phyloP scores from a whole-genome alignment of 148 eudicot species.

The Arctostaphylos glauca region DNA sequence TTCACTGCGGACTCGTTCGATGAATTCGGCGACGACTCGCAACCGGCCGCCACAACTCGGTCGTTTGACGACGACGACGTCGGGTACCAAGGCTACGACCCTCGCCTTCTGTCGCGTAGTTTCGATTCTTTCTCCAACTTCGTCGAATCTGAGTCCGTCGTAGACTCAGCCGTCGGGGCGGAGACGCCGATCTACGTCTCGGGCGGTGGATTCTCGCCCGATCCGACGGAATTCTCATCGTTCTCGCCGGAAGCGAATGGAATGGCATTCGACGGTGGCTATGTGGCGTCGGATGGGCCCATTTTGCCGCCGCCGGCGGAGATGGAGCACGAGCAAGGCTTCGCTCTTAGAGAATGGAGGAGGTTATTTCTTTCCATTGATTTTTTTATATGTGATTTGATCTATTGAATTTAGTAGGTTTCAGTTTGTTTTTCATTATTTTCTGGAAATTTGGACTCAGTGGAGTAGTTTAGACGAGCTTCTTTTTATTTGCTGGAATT shows the following conservation, averaged over 20 bases:
- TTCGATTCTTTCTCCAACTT: constrained; percentile 30
- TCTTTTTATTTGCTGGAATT: background rate
- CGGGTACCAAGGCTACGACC: constrained; percentile 14
- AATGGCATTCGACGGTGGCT: constrained; percentile 17
- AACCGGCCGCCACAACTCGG: constrained; percentile 22
- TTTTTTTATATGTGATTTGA: background rate
- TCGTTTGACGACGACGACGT: constrained; percentile 25
- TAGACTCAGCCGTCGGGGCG: constrained; percentile 22
- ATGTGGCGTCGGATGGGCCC: constrained; percentile 23
- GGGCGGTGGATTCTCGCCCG: constrained; percentile 8
- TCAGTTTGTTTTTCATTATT: background rate
- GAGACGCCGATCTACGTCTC: constrained; percentile 14
- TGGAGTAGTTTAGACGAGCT: background rate
- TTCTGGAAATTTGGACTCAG: background rate
- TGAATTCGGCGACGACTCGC: constrained; percentile 24
- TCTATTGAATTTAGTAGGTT: background rate
- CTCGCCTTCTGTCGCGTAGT: constrained; percentile 21
- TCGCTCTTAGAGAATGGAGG: constrained; percentile 50
- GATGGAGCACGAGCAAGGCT: constrained; percentile 37
- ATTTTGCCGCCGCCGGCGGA: constrained; percentile 30
- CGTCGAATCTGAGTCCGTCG: constrained; percentile 28
- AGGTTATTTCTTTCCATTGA: constrained; percentile 28
- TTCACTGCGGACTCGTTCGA: constrained; percentile 41
- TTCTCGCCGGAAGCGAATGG: constrained; percentile 24
- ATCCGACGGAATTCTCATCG: constrained; percentile 14